Percentiles rank a stretch among this genome's conserved stretches.
phyloP scores from a whole-genome alignment of 345 rosid species.

The Lumnitzera racemosa region DNA sequence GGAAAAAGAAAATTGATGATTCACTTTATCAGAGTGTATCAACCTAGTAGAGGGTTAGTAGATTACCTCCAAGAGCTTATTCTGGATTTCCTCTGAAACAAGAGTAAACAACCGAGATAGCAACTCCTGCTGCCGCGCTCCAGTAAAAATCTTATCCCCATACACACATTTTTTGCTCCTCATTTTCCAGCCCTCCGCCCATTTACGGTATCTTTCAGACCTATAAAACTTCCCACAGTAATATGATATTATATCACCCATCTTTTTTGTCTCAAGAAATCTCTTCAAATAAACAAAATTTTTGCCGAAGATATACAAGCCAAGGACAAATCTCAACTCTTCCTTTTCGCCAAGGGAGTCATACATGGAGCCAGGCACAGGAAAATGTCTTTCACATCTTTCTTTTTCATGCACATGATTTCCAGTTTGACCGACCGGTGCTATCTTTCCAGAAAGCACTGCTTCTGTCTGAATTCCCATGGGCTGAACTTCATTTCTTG shows the following conservation, averaged over 20 bases:
- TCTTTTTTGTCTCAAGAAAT: constrained; percentile 34
- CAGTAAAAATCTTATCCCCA: constrained; percentile 51
- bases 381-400: constrained; percentile 7
- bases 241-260: constrained; percentile 39
- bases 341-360: constrained; percentile 30
- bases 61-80: constrained; percentile 37
- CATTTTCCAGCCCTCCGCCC: constrained; percentile 45
- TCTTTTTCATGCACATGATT: constrained; percentile 13
- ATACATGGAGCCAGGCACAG: constrained; percentile 30
- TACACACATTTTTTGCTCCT: constrained; percentile 32
- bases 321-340: constrained; percentile 39
- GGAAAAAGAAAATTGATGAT: not conserved
- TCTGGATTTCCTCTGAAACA: constrained; percentile 28
- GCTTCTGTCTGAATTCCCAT: constrained; percentile 4
- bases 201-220: constrained; percentile 36
- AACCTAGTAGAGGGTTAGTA: not conserved
- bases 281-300: constrained; percentile 41
- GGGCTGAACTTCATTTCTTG: constrained; percentile 15
- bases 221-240: constrained; percentile 54
- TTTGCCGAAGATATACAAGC: constrained; percentile 58
- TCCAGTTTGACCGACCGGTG: not conserved
- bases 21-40: too few species aligned
- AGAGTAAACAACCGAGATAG: constrained; percentile 37
- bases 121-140: constrained; percentile 47
- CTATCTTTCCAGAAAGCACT: constrained; percentile 8